These are phyloP conservation scores for Heimioporus sp. DNA, from an alignment of 768 basidiomycete genomes.

Conservation along the genomic window DNA sequence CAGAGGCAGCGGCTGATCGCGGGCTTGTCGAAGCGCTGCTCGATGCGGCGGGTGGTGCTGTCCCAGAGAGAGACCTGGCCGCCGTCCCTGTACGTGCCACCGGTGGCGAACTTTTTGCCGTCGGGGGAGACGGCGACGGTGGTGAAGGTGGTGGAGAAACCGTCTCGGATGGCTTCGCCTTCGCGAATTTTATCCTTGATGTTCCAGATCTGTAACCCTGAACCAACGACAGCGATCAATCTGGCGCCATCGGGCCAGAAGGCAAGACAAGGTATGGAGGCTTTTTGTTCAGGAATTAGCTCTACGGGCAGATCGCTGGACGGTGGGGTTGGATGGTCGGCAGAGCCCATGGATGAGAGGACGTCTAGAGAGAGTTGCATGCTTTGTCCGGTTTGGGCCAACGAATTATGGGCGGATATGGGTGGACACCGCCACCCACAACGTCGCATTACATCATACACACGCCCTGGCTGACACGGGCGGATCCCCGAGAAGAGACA, in stretches of 20 bases:
- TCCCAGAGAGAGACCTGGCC: conserved; percentile 25
- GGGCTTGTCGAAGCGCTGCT: conserved; percentile 23
- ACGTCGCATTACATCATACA: conserved; percentile 13
- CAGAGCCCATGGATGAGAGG: conserved; percentile 13
- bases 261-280: conserved; percentile 16
- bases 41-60: conserved; percentile 18
- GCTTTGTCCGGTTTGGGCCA: not conserved
- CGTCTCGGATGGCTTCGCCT: conserved; percentile 20
- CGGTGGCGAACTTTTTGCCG: conserved; percentile 23
- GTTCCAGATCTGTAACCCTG: conserved; percentile 26
- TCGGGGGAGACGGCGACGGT: conserved; percentile 23
- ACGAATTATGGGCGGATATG: not conserved
- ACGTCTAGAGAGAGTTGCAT: conserved; percentile 5
- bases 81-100: conserved; percentile 23
- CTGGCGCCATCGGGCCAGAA: conserved; percentile 26
- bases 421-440: conserved; percentile 14
- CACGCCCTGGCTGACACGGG: too few relatives aligned
- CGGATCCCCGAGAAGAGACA: not conserved
- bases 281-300: conserved; percentile 18
- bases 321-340: not conserved
- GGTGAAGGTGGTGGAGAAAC: conserved; percentile 27
- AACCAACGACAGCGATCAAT: conserved; percentile 24
- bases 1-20: conserved; percentile 20
- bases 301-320: conserved; percentile 9
- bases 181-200: conserved; percentile 18